A percentile compares a stretch with the other conserved stretches of the same genome.
These are phyloP conservation scores for Sarocladiaceae sp. DNA, from an alignment of 2,329 filamentous ascomycete genomes.

Conservation along the genomic window DNA sequence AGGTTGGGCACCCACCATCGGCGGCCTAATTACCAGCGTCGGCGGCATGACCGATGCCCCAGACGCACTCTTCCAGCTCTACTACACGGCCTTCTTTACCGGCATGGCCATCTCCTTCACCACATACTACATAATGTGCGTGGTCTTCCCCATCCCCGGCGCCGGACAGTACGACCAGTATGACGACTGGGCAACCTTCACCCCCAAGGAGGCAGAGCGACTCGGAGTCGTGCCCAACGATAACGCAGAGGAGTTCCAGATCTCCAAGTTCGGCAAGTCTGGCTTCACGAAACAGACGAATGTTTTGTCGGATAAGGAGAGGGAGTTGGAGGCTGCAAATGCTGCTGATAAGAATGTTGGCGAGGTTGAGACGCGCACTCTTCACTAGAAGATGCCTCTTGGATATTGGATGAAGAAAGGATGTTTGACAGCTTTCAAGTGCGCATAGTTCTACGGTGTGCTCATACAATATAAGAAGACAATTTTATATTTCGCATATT, in stretches of 20 bases:
- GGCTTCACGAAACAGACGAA: conserved; percentile 1
- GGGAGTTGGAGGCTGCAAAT: not conserved
- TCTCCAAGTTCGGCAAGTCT: conserved; percentile 7
- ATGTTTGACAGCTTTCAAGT: too few species aligned
- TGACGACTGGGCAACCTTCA: conserved; percentile 42
- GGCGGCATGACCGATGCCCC: conserved; percentile 22
- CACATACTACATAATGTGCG: conserved; percentile 22
- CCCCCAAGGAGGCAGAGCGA: conserved; percentile 33
- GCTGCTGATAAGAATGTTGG: not conserved
- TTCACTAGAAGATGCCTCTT: too few species aligned
- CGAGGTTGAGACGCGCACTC: not conserved
- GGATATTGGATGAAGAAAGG: too few species aligned
- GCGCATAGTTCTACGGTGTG: too few species aligned
- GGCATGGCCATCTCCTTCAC: conserved; percentile 19
- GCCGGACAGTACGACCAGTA: conserved; percentile 38
- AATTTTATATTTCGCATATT: too few species aligned
- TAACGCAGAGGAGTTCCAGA: conserved; percentile 8
- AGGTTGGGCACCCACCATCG: conserved; percentile 25
- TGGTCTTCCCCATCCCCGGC: conserved; percentile 32
- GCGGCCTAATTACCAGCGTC: conserved; percentile 20
- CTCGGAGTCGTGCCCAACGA: conserved; percentile 28
- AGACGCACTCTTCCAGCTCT: conserved; percentile 35
- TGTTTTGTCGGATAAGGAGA: not conserved
- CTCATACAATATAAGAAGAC: too few species aligned
- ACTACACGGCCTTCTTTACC: conserved; percentile 42